Evolutionary conservation across 352 stramenopile genomes (phyloP).

Genomic region (Pythium monospermum): DNA sequence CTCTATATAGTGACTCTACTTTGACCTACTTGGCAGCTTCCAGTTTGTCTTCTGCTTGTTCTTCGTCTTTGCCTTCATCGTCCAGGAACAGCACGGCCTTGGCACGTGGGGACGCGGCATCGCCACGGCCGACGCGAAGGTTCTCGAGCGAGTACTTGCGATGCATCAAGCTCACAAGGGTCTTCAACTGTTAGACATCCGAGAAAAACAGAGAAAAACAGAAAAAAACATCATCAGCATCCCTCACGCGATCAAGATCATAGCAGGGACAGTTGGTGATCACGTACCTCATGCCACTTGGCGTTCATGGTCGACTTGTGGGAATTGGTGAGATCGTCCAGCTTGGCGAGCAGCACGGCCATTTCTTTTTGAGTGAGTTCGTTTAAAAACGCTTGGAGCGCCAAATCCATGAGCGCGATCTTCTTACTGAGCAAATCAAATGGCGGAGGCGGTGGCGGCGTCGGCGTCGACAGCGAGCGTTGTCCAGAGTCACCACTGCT

Average conservation of each 20-base stretch:
- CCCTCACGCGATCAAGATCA: neutral
- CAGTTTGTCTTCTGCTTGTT: too few species aligned
- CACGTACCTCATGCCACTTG: conserved; percentile 72
- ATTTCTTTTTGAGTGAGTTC: conserved; percentile 68
- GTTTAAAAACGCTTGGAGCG: conserved; percentile 74
- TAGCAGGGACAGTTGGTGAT: neutral
- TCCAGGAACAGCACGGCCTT: conserved; percentile 13
- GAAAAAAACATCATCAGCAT: neutral
- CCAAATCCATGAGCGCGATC: conserved; percentile 77
- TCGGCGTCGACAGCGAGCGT: neutral
- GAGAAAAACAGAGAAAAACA: neutral
- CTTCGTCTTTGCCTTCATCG: conserved; percentile 15
- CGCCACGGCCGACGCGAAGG: conserved; percentile 50
- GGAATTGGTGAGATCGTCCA: conserved; percentile 59
- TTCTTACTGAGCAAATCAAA: conserved; percentile 81
- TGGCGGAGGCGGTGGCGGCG: conserved; percentile 24
- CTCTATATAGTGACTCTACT: too few species aligned
- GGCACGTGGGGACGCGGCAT: conserved; percentile 11
- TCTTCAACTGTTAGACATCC: conserved; percentile 49
- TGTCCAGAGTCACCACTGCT: neutral
- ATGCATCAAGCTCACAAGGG: conserved; percentile 77
- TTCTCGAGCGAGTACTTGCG: conserved; percentile 83
- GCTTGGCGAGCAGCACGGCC: conserved; percentile 57
- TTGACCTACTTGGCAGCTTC: neutral
- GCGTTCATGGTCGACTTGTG: conserved; percentile 79